Conservation (phyloP, 805 yeast species). For the Ogataea angusta region DNA sequence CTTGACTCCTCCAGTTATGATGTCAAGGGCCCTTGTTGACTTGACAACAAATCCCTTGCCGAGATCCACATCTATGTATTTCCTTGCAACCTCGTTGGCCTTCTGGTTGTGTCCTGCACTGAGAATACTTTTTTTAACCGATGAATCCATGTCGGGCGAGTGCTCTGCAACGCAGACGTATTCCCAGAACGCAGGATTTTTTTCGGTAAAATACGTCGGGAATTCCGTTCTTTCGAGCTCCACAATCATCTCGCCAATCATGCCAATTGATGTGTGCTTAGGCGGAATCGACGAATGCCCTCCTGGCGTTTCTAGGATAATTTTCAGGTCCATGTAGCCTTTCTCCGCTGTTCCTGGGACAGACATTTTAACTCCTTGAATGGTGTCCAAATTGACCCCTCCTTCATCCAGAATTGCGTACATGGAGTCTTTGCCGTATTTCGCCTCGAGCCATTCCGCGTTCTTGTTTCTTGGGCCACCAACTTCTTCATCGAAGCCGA, state of each 20-base stretch:
- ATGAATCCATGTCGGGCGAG: conserved; percentile 33
- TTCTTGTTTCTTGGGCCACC: conserved; percentile 38
- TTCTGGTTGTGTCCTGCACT: conserved; percentile 34
- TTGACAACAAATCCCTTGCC: conserved; percentile 37
- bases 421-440: conserved; percentile 42
- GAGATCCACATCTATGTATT: conserved; percentile 31
- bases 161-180: conserved; percentile 47
- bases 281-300: conserved; percentile 54
- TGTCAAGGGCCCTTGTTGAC: conserved; percentile 49
- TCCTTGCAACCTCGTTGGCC: conserved; percentile 38
- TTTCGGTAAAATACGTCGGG: conserved; percentile 37
- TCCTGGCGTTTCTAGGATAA: conserved; percentile 44
- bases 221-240: conserved; percentile 38
- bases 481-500: conserved; percentile 52
- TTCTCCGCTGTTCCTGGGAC: conserved; percentile 48
- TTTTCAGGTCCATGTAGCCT: conserved; percentile 42
- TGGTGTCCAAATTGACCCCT: conserved; percentile 34
- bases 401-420: conserved; percentile 47
- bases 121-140: conserved; percentile 37
- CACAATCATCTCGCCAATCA: conserved; percentile 40
- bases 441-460: conserved; percentile 32
- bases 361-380: conserved; percentile 39
- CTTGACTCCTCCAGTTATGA: conserved; percentile 47
- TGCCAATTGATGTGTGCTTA: conserved; percentile 46
- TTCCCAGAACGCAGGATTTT: conserved; percentile 42